Base-by-base conservation (phyloP, 805 yeast genomes). In the Lachancea sp. region DNA sequence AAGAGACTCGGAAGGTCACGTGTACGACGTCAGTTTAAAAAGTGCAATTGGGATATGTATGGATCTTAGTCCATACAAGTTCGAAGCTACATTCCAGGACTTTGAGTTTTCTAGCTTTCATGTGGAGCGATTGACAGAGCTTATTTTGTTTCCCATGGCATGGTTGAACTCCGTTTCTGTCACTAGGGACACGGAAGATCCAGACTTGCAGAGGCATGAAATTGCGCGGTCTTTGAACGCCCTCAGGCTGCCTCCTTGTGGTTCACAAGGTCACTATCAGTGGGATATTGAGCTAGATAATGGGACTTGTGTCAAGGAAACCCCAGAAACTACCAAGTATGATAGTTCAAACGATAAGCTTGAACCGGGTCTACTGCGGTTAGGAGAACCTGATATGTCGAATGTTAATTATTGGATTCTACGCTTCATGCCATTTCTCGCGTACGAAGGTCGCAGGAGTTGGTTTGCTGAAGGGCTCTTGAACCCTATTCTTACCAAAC, bases 31-130 rank as follows among this genome's bases (percentile, higher is more conserved):
- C 12, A 47, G 47, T 16, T 49, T 74, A 5, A 70, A 58, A 25
- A 65, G 82, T 1, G 71, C 79, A 24, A 68, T 89, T 40, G 97
- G 96, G 0, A 87, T 89, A 5, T 89, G 97, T 58, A 89, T 89
- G 97, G 97, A 89, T 63, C 60, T 89, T 46, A 88, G 85, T 57
- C 96, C 96, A 0, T 83, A 84, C 58, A 71, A 83, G 56, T 89
- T 89, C 58, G 68, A 74, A 47, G 87, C 95, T 1, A 88, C 94
- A 1, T 88, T 86, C 61, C 67, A 71, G 26, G 70, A 67, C 19
- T 86, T 74, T 55, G 97, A 89, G 59, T 85, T 83, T 60, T 71
- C 89, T 0, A 57, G 61, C 21, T 68, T 69, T 38, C 77, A 83
- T 43, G 55, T 65, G 16, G 50, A 60, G 0, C 69, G 77, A 32